Conservation (phyloP, 805 yeast species). For the Deakozyma indianensis region DNA sequence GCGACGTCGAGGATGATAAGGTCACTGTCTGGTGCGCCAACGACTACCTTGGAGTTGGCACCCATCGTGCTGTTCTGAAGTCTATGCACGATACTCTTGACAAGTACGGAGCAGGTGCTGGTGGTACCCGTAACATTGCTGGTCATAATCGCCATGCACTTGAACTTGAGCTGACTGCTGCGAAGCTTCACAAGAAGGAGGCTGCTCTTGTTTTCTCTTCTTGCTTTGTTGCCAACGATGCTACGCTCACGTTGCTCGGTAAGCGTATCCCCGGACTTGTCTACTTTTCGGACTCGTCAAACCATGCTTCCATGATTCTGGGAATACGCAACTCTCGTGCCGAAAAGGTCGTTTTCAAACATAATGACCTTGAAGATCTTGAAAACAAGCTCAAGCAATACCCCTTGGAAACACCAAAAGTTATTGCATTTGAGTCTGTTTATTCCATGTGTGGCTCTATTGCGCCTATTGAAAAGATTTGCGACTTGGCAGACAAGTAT, state of each 20-base stretch:
- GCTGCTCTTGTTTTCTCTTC: constrained; percentile 92
- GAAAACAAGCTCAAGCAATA: constrained; percentile 64
- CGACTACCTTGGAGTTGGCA: constrained; percentile 93
- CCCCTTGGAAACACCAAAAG: constrained; percentile 80
- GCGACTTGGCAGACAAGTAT: constrained; percentile 93
- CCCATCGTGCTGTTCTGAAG: constrained; percentile 53
- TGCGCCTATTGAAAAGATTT: constrained; percentile 81
- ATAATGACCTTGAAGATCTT: constrained; percentile 73
- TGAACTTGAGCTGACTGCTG: constrained; percentile 69
- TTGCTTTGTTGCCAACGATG: constrained; percentile 95
- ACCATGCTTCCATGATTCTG: constrained; percentile 96
- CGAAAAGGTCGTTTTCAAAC: constrained; percentile 79
- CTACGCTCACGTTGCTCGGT: constrained; percentile 80
- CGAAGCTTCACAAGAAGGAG: constrained; percentile 85
- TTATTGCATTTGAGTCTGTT: constrained; percentile 93
- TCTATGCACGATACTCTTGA: constrained; percentile 71
- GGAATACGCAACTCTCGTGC: constrained; percentile 89
- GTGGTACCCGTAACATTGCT: constrained; percentile 97
- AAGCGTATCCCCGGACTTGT: constrained; percentile 82
- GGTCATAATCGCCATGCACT: constrained; percentile 93
- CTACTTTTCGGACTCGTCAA: constrained; percentile 80
- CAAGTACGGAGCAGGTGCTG: constrained; percentile 96
- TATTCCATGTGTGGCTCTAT: constrained; percentile 98
- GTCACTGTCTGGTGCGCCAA: constrained; percentile 99
- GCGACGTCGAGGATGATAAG: constrained; percentile 56